Conservation (phyloP, 148 eudicot genomes). For the Drosera capensis region DNA sequence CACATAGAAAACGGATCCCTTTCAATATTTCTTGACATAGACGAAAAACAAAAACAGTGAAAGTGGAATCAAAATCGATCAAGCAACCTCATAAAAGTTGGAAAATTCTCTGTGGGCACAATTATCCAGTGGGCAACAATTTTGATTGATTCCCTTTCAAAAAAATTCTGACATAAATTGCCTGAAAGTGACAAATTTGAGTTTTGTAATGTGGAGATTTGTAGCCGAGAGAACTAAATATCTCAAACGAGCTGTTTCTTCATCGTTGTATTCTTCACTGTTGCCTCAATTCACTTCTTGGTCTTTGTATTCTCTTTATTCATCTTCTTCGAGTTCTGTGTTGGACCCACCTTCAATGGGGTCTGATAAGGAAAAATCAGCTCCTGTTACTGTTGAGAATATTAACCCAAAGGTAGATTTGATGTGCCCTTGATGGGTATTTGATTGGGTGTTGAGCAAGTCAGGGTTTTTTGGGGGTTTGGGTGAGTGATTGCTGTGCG, state of each 20-base stretch:
- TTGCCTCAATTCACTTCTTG: no score
- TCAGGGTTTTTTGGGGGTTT: not conserved
- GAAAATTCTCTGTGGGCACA: no score
- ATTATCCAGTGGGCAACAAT: no score
- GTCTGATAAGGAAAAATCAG: conserved; percentile 12
- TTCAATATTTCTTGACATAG: no score
- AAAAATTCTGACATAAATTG: no score
- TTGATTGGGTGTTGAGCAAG: not conserved
- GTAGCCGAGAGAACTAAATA: conserved; percentile 27
- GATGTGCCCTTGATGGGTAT: not conserved
- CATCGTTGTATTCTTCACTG: not conserved
- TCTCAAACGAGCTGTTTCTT: conserved; percentile 6
- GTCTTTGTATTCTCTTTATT: no score
- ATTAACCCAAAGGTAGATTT: conserved; percentile 80
- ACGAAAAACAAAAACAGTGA: no score
- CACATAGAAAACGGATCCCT: no score
- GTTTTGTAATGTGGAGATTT: conserved; percentile 38
- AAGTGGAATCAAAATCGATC: no score
- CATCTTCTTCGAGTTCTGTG: conserved; percentile 1
- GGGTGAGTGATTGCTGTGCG: not conserved
- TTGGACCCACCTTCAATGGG: conserved; percentile 6
- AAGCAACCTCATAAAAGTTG: no score
- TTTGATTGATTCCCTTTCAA: no score
- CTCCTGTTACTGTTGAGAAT: conserved; percentile 22
- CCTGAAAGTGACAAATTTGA: not conserved